Evolutionary conservation across 306 rosid species (phyloP), one percentile per base, ranked within the genome.

Genomic region (Dicorynia guianensis): DNA sequence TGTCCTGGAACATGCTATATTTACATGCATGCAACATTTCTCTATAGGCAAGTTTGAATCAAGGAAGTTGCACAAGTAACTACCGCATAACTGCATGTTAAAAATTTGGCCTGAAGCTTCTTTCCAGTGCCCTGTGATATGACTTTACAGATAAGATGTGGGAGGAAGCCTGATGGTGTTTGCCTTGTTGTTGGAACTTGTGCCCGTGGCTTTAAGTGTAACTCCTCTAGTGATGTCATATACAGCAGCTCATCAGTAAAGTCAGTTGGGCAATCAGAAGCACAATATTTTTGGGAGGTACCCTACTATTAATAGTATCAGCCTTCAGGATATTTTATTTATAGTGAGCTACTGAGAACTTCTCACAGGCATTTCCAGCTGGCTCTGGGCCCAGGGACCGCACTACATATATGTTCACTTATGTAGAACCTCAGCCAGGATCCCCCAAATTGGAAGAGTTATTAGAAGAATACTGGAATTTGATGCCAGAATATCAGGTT

Each of bases 221-320:
- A 92, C 73, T 77, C 89, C 14, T 60, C 59, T 13, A 86, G 98
- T 79, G 98, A 95, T 87, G 92, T 95, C 60, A 92, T 95, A 82
- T 95, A 80, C 79, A 89, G 96, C 80, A 92, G 92, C 42, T 83
- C 97, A 39, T 76, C 91, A 56, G 84, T 90, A 17, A 95, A 77
- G 82, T 80, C 83, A 85, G 87, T 89, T 38, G 97, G 96, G 55
- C 72, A 69, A 65, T 89, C 97, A 46, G 78, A 80, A 82, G 96
- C 95, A 34, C 97, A 95, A 81, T 81, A 75, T 53, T 95, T 95
- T 87, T 95, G 98, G 98, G 98, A 95, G 98, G 98, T 90, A 88
- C 72, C 3, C 3, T 72, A 66, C 57, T 63, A 57, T 38, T 11
- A 52, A 69, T 46, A 43, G 69, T 71, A 66, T n/a, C 47, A n/a